These are phyloP conservation scores for Verticillium albo-atrum DNA, from an alignment of 2,329 filamentous ascomycete genomes.

Conservation along the genomic window DNA sequence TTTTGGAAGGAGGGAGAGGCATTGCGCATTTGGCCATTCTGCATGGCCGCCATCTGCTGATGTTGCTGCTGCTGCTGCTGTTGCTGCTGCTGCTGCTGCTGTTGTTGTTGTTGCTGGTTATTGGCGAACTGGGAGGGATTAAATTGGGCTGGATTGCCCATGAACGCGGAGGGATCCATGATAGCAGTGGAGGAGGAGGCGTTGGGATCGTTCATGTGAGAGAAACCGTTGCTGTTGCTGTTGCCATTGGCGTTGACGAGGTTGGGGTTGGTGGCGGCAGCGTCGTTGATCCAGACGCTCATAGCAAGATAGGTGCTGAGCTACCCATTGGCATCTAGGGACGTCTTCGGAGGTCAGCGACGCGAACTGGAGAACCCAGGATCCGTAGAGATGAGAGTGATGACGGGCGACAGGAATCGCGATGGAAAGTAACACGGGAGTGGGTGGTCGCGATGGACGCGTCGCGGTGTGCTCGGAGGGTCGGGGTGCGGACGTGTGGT, in stretches of 20 bases:
- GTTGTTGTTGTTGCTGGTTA: slow-evolving; percentile 31
- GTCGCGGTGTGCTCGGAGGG: not conserved
- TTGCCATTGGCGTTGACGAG: slow-evolving; percentile 54
- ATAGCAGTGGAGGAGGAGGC: slow-evolving; percentile 44
- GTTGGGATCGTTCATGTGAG: slow-evolving; percentile 60
- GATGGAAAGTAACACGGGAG: not conserved
- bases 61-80: slow-evolving; percentile 19
- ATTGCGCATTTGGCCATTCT: slow-evolving; percentile 81
- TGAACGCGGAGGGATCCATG: slow-evolving; percentile 63
- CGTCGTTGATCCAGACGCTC: slow-evolving; percentile 71
- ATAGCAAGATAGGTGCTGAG: slow-evolving; percentile 50
- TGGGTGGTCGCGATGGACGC: not conserved
- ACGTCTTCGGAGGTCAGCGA: slow-evolving; percentile 41
- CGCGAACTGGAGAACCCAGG: slow-evolving; percentile 31
- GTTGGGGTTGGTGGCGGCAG: slow-evolving; percentile 65
- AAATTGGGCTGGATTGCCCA: slow-evolving; percentile 57
- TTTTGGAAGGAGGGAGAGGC: slow-evolving; percentile 75
- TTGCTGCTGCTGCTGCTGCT: slow-evolving; percentile 21
- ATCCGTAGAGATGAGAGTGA: slow-evolving; percentile 36
- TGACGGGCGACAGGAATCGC: not conserved
- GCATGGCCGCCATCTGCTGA: slow-evolving; percentile 59
- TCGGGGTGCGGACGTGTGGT: not conserved
- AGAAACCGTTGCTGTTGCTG: slow-evolving; percentile 67
- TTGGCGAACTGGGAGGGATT: slow-evolving; percentile 54
- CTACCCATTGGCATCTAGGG: slow-evolving; percentile 42